Evolutionary conservation across 176 grass and related monocot genomes (phyloP), one percentile per base, ranked within the genome.

Genomic region (Paspalum vaginatum): DNA sequence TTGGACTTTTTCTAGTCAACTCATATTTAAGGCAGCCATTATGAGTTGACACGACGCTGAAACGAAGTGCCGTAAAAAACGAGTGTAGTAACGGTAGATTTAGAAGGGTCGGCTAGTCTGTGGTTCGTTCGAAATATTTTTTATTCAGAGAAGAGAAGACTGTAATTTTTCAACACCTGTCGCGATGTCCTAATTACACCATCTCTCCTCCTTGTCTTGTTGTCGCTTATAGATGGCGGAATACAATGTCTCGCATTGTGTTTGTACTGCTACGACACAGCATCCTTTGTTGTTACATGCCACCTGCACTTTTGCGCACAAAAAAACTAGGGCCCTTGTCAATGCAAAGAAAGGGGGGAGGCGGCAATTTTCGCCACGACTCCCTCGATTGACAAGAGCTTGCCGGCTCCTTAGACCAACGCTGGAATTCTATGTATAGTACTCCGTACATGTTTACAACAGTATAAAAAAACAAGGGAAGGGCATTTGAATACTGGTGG

Each of bases 1-100:
- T 5, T 18, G 38, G 64, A 24, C 10, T 61, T 60, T 71, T 73
- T 15, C 11, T 11, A 22, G 79, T 87, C 73, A 87, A 77, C 65
- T 7, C 13, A 26, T 26, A 65, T 63, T 61, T n/a, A 70, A 56
- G 11, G 40, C 18, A 38, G 8, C 17, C 8, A 8, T 53, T 53
- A n/a, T 20, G 37, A 25, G 54, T 76, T 76, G 76, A 76, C 68
- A n/a, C n/a, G n/a, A n/a, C n/a, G n/a, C n/a, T 17, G 25, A 1
- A 13, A 3, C 4, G 8, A 4, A 32, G 32, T 11, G 14, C 50
- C 1, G 44, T 24, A 18, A 20, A 47, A n/a, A 47, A 47, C 7
- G 12, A 9, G 18, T 50, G 24, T 4, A 72, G 11, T 26, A 57
- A 52, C 49, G 1, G 1, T 22, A 32, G 0, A 4, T 4, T 20